Evolutionary conservation across 768 basidiomycete genomes (phyloP).

Genomic region (Leccinum arenicola): DNA sequence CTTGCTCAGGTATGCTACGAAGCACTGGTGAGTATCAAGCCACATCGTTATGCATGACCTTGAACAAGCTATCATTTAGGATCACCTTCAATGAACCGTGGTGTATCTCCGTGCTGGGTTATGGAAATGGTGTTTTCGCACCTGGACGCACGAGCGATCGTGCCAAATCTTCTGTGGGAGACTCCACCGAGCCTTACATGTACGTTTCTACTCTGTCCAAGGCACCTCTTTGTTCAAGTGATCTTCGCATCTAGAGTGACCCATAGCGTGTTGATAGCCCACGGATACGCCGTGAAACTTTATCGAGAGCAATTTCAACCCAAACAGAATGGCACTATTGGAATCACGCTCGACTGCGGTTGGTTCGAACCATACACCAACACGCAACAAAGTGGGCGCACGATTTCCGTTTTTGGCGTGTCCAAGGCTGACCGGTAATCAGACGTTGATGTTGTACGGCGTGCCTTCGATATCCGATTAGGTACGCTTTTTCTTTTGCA

Average conservation of each 20-base stretch:
- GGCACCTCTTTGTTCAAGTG: neutral
- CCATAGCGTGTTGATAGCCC: conserved; percentile 66
- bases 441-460: conserved; percentile 72
- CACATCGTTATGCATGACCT: conserved; percentile 2
- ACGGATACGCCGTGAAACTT: conserved; percentile 65
- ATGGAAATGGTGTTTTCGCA: conserved; percentile 71
- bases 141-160: conserved; percentile 72
- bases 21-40: conserved; percentile 53
- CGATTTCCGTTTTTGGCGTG: neutral
- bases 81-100: conserved; percentile 81
- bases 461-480: conserved; percentile 74
- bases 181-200: conserved; percentile 74
- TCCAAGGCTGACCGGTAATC: neutral
- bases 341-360: conserved; percentile 78
- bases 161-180: conserved; percentile 55
- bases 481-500: conserved; percentile 44
- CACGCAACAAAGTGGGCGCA: conserved; percentile 53
- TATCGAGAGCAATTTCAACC: conserved; percentile 69
- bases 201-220: conserved; percentile 33
- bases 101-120: conserved; percentile 69
- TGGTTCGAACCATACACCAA: conserved; percentile 76
- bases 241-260: conserved; percentile 48
- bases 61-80: conserved; percentile 37
- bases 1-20: conserved; percentile 63
- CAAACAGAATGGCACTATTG: conserved; percentile 63